Evolutionary conservation across 257 asterid genomes (phyloP).

Genomic region (Primulina huaijiensis): DNA sequence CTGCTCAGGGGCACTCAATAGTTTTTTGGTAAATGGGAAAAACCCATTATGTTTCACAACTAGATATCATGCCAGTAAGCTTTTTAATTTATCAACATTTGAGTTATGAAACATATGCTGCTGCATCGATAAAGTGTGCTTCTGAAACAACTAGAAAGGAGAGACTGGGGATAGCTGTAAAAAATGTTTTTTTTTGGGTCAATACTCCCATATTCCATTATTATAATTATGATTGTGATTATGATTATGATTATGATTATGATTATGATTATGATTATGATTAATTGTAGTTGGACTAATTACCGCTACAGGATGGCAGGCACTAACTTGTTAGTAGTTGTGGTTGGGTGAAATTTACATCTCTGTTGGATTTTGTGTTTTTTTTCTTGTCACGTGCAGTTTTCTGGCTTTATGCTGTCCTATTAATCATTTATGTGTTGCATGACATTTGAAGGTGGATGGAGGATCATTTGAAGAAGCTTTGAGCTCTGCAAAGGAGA

Average conservation of each 20-base stretch:
- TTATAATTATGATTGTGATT: background rate
- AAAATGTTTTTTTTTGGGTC: background rate
- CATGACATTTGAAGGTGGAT: conserved; percentile 42
- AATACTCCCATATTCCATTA: background rate
- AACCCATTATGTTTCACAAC: no score
- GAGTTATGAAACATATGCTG: no score
- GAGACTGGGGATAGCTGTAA: background rate
- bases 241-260: background rate
- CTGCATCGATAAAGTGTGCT: background rate
- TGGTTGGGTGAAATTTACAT: conserved; percentile 1
- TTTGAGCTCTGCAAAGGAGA: conserved; percentile 35
- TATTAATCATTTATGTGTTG: conserved; percentile 16
- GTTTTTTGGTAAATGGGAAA: no score
- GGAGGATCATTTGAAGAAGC: conserved; percentile 44
- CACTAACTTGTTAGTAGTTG: background rate
- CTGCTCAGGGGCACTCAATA: no score
- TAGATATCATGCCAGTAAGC: background rate
- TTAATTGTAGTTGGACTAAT: background rate
- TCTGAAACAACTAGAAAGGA: conserved; percentile 5
- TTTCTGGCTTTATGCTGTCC: conserved; percentile 14
- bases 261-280: background rate
- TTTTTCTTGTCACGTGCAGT: conserved; percentile 2
- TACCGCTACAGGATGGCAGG: background rate
- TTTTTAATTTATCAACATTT: no score
- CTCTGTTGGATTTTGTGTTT: background rate